A percentile compares a stretch with the other conserved stretches of the same genome.
These are phyloP conservation scores for Gymnopilus dilepis DNA, from an alignment of 768 basidiomycete species.

Conservation along the genomic window DNA sequence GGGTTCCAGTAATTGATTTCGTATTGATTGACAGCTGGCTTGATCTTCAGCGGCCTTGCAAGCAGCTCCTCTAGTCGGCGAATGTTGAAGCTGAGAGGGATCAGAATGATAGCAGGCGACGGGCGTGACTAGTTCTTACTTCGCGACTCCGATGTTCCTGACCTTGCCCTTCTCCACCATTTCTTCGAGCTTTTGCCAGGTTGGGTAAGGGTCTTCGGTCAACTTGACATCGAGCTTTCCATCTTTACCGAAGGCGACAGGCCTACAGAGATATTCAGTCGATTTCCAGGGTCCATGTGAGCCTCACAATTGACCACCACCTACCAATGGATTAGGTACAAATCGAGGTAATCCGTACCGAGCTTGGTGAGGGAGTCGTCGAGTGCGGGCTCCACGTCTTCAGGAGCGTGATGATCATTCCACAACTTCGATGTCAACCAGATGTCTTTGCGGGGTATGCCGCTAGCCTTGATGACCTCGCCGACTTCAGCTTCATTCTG, in stretches of 20 bases:
- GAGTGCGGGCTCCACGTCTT: conserved; percentile 69
- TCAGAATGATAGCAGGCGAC: background rate
- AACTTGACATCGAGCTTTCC: conserved; percentile 57
- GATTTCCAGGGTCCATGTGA: no score
- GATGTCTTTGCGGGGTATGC: conserved; percentile 63
- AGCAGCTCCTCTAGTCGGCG: conserved; percentile 63
- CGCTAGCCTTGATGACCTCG: conserved; percentile 59
- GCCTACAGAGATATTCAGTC: conserved; percentile 56
- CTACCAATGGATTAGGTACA: conserved; percentile 84
- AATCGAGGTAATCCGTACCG: conserved; percentile 73
- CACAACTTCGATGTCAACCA: conserved; percentile 81
- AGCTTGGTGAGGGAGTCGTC: conserved; percentile 69
- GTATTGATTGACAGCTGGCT: conserved; percentile 75
- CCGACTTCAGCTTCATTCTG: conserved; percentile 76
- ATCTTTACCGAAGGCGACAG: conserved; percentile 65
- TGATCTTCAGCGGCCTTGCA: conserved; percentile 61
- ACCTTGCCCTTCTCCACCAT: conserved; percentile 79
- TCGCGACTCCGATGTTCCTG: conserved; percentile 84
- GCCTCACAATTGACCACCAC: conserved; percentile 17
- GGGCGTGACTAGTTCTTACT: conserved; percentile 43
- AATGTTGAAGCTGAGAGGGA: conserved; percentile 26
- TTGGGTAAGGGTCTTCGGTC: conserved; percentile 74
- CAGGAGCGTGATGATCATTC: conserved; percentile 77
- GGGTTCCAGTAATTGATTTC: conserved; percentile 81
- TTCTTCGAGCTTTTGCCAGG: conserved; percentile 83